These are phyloP conservation scores for Solanum hybrid DNA, from an alignment of 305 asterid species.

Conservation along the genomic window DNA sequence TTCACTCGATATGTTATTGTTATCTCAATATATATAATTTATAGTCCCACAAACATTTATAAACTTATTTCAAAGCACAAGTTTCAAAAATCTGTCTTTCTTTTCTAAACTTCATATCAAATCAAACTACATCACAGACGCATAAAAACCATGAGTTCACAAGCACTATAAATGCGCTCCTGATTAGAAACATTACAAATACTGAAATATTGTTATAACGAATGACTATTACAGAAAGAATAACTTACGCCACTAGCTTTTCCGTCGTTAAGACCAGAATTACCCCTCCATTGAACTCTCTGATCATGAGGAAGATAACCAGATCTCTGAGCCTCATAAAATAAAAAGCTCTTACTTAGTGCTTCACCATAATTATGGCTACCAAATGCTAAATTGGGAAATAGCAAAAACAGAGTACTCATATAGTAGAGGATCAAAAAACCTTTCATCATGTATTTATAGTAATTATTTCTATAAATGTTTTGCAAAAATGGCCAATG, in stretches of 20 bases:
- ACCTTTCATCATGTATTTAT: conserved; percentile 32
- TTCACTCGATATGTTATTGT: too few relatives aligned
- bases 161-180: background rate
- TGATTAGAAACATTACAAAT: background rate
- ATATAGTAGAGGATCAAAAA: background rate
- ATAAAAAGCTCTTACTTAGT: conserved; percentile 19
- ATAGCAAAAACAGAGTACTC: background rate
- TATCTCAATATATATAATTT: too few relatives aligned
- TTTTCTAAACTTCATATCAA: too few relatives aligned
- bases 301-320: conserved; percentile 19
- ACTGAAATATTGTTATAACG: background rate
- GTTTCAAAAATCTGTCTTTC: background rate
- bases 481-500: conserved; percentile 12
- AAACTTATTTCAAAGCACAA: background rate
- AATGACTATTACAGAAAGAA: background rate
- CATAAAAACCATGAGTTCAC: background rate
- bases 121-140: background rate
- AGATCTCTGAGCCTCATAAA: conserved; percentile 32
- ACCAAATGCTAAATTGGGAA: background rate
- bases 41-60: too few relatives aligned
- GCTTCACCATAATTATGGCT: conserved; percentile 22
- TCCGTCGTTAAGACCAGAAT: conserved; percentile 29
- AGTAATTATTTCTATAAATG: background rate
- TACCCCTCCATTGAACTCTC: conserved; percentile 26
- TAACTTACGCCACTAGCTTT: conserved; percentile 10